Evolutionary conservation across 345 rosid genomes (phyloP), one percentile per base, ranked within the genome.

Genomic region (Camelina sativa): DNA sequence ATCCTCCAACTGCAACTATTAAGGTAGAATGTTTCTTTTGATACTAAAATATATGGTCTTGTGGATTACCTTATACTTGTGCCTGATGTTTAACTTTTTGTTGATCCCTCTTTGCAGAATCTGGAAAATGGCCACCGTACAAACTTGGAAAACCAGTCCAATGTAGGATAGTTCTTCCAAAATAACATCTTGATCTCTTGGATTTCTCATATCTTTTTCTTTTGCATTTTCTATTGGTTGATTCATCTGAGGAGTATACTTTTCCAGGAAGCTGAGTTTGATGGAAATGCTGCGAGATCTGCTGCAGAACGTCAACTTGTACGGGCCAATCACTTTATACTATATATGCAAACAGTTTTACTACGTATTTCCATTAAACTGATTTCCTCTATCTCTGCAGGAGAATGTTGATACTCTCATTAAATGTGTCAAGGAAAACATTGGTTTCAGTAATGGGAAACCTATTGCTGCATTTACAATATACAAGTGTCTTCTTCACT

Each of bases 391-490:
- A 68, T 74, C 67, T 74, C 67, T 77, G 76, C 86, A 95, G 99
- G 97, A 92, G 88, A 89, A 81, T 61, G 83, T 95, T 69, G 99
- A 91, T 72, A 85, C 94, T 51, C 96, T 95, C 66, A 89, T 95
- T 64, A 78, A 75, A 60, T 88, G 94, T 78, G 99, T 95, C 48
- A 69, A 46, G 62, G 83, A 84, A 53, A 88, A 88, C 80, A 81
- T 95, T 51, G 97, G 96, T 17, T 91, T 85, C 81, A 89, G 91
- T 80, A 83, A 90, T 17, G 97, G 87, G 62, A 95, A 95, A 78
- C 91, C 99, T 50, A 69, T 90, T 80, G 97, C 99, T 25, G 99
- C 97, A 66, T 88, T 92, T 83, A 92, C 99, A 65, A 90, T 90
- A 72, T 95, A 95, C 77, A 92, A 83, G 73, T 95, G 97, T 82